Percentiles rank a stretch among this genome's conserved stretches.
Conservation (phyloP, 129 eudicot species). For the Chrysanthemum makinoi region DNA sequence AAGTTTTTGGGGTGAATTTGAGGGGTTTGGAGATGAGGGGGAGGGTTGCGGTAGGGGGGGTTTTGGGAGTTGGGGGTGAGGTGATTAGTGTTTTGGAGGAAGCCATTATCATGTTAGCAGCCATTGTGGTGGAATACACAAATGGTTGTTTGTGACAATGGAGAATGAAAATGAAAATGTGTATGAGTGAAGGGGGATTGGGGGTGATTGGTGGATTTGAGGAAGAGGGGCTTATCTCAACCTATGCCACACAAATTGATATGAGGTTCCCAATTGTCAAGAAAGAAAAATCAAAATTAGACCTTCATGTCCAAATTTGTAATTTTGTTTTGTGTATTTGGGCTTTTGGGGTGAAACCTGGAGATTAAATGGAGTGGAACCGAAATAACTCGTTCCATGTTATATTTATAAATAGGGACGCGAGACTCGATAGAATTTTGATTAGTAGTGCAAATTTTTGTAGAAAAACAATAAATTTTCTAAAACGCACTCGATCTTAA, state of each 20-base stretch:
- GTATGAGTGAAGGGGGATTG: slow-evolving; percentile 12
- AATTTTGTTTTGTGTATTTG: too few species aligned
- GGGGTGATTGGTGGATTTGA: slow-evolving; percentile 1
- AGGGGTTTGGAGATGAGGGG: slow-evolving; percentile 4
- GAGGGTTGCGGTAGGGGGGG: slow-evolving; percentile 28
- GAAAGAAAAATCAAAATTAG: background rate
- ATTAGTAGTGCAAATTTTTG: too few species aligned
- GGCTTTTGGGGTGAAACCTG: too few species aligned
- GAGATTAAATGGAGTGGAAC: too few species aligned
- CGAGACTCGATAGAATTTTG: too few species aligned
- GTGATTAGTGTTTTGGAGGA: slow-evolving; percentile 76
- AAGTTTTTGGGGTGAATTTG: slow-evolving; percentile 33
- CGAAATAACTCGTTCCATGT: too few species aligned
- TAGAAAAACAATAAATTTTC: too few species aligned
- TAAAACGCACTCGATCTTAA: too few species aligned
- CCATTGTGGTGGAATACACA: slow-evolving; percentile 40
- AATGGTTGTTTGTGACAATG: background rate
- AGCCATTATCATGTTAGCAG: slow-evolving; percentile 68
- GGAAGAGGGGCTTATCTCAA: slow-evolving; percentile 37
- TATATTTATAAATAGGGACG: too few species aligned
- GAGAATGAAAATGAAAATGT: background rate
- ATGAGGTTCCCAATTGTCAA: slow-evolving; percentile 34
- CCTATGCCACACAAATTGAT: slow-evolving; percentile 63
- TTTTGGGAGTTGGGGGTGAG: slow-evolving; percentile 40
- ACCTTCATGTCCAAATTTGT: too few species aligned